These are phyloP conservation scores for Globisporangium abappressorium DNA, from an alignment of 352 stramenopile genomes.

Conservation along the genomic window DNA sequence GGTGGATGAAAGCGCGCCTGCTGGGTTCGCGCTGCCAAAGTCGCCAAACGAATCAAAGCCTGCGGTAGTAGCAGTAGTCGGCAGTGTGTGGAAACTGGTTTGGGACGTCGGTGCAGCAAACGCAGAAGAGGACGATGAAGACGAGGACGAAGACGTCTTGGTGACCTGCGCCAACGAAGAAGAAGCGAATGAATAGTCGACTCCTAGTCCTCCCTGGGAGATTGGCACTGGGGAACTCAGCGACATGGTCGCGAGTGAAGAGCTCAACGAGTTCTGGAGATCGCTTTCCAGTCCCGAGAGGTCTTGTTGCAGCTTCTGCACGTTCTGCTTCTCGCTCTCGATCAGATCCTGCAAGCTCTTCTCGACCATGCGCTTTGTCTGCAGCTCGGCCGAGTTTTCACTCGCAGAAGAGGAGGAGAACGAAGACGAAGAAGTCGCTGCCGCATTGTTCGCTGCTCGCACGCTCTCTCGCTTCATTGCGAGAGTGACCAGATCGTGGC, in stretches of 20 bases:
- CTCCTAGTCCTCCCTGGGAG: background rate
- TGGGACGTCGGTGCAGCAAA: background rate
- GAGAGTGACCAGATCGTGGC: slow-evolving; percentile 63
- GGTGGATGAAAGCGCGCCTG: background rate
- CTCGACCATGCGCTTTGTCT: slow-evolving; percentile 40
- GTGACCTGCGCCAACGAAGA: background rate
- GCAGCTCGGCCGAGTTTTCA: slow-evolving; percentile 23
- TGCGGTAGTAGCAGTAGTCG: background rate
- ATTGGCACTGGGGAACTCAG: background rate
- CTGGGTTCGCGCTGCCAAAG: slow-evolving; percentile 1
- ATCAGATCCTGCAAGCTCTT: slow-evolving; percentile 51
- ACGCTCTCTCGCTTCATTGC: slow-evolving; percentile 67
- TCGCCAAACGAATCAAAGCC: slow-evolving; percentile 12
- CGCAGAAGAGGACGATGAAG: background rate
- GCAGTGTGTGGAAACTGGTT: background rate
- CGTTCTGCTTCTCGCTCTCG: slow-evolving; percentile 48
- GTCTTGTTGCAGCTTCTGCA: slow-evolving; percentile 55
- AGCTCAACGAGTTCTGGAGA: slow-evolving; percentile 39
- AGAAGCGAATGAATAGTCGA: slow-evolving; percentile 4
- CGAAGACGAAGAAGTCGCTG: background rate
- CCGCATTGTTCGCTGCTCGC: slow-evolving; percentile 21
- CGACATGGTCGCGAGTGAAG: slow-evolving; percentile 22
- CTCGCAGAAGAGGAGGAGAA: slow-evolving; percentile 9
- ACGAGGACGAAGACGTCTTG: slow-evolving; percentile 11
- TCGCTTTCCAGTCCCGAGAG: slow-evolving; percentile 47